Evolutionary conservation across 371 early-diverging fungal genomes (phyloP), one percentile per base, ranked within the genome.

Genomic region (Actinomortierella ambigua): DNA sequence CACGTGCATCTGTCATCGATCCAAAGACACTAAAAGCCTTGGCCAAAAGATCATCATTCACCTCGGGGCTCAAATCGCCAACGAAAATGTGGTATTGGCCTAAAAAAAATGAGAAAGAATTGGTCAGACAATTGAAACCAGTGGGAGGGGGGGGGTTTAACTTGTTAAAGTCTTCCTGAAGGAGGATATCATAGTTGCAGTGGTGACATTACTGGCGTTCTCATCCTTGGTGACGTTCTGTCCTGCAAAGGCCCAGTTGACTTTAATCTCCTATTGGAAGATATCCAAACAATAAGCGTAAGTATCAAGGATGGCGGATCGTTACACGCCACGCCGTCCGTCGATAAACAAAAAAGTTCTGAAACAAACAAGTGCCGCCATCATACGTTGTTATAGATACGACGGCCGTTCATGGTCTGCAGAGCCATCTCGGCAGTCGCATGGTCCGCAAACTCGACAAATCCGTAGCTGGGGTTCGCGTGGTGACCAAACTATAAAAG

Each of bases 81-180:
- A 95, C 91, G 82, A 93, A 92, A 22, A 95, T 84, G 54, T 92
- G 94, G 57, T 80, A 89, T 62, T 94, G 93, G 63, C 66, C 83
- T 84, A 67, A 61, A 50, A 18, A 40, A 14, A 40, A 41, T 22
- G 15, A 15, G 39, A 50, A 13, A 50, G 26, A 47, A 9, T n/a
- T 53, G 14, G 50, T 53, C 34, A 28, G 18, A 29, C 23, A 29
- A 58, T 52, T 24, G 22, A 48, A 2, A 48, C 22, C 48, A 8
- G 15, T 48, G 20, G 22, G 1, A 20, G 22, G 20, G 23, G 26
- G 20, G 55, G 24, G 11, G 24, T 49, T 11, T 41, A 41, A 11
- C 17, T 8, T 20, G n/a, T 20, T 9, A 17, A 49, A 49, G 49
- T 22, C 13, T 49, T 49, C 4, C 14, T 2, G 20, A 28, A 22